Evolutionary conservation across 306 rosid genomes (phyloP), one percentile per base, ranked within the genome.

Genomic region (Ammopiptanthus mongolicus): DNA sequence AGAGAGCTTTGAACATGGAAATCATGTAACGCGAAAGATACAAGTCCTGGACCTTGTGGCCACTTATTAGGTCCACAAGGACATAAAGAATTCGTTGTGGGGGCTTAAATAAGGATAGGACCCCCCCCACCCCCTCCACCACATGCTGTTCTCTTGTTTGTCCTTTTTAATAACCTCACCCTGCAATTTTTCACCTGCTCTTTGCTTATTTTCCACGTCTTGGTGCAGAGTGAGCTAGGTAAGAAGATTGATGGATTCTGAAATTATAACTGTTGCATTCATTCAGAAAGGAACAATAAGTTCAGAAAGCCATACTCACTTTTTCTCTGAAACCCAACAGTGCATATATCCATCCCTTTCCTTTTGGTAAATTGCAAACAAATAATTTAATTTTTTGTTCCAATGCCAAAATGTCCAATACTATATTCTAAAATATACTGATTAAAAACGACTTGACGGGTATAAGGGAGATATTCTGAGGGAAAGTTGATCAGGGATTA

Each of bases 131-230:
- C 62, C 5, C 12, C 78, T 42, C 21, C 76, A 77, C 83, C 78
- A 80, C 82, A 78, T 62, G 74, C 37, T 83, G 84, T 64, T 87
- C 41, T 69, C 15, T 62, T 61, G 37, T 73, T 87, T 87, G 90
- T 90, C 90, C 87, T 82, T 85, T 77, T 51, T 48, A 64, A 60
- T 34, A 63, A 53, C 52, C 76, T 39, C 65, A 63, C 77, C 64
- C 92, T 90, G 90, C 84, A 53, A 78, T 11, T 65, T 81, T 83
- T 83, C 80, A 86, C 84, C 87, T 75, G 84, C 84, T 80, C 61
- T 73, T 90, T 86, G 87, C 98, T 93, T 91, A 86, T 83, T 83
- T 86, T 79, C 83, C 96, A 93, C 96, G 96, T 86, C 89, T 87
- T 76, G 23, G 52, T 56, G 78, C 82, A 82, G 84, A 81, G 74